Percentiles rank a stretch among this genome's conserved stretches.
Conservation (phyloP, 2,329 filamentous ascomycete genomes). For the Aspergillus clavatus region DNA sequence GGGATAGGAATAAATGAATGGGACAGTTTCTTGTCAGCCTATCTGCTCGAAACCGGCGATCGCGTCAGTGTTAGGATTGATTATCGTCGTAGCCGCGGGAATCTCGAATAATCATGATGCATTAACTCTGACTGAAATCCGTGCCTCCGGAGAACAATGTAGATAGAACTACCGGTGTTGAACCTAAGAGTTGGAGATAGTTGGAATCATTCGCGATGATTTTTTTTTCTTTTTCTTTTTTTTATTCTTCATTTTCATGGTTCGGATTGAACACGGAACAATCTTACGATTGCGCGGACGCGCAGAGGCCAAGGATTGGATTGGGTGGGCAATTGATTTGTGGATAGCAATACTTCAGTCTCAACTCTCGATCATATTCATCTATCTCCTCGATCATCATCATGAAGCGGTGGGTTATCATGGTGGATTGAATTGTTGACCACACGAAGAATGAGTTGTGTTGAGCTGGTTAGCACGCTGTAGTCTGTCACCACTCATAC, state of each 20-base stretch:
- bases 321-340: slow-evolving; percentile 3
- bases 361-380: not conserved
- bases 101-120: not conserved
- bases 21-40: not conserved
- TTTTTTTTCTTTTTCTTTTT: not conserved
- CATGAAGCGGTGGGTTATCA: no score
- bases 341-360: slow-evolving; percentile 1
- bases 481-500: no score
- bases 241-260: slow-evolving; percentile 8
- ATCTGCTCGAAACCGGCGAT: not conserved
- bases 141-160: slow-evolving; percentile 2
- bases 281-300: slow-evolving; percentile 6
- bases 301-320: slow-evolving; percentile 6
- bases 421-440: no score
- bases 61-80: not conserved
- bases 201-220: not conserved
- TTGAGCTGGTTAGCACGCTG: no score
- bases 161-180: no score
- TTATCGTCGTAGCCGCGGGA: not conserved
- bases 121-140: not conserved
- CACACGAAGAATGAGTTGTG: no score
- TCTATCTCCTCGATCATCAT: no score
- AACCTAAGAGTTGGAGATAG: no score
- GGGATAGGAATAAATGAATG: not conserved
- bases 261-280: slow-evolving; percentile 19